These are phyloP conservation scores for Chrysosporium keratinophilum DNA, from an alignment of 2,329 filamentous ascomycete species.

Conservation along the genomic window DNA sequence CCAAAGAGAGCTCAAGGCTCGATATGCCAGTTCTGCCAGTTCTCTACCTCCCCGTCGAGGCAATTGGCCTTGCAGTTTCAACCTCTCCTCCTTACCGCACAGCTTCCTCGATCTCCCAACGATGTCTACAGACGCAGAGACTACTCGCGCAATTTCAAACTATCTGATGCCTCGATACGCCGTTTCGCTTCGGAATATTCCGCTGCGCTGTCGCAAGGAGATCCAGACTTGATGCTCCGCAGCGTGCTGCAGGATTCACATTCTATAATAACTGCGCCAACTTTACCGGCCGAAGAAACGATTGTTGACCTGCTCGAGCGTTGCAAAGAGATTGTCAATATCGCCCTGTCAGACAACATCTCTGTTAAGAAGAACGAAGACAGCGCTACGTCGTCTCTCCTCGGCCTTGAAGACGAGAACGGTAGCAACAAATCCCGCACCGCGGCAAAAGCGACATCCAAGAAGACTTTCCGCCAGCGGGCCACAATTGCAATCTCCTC, in stretches of 20 bases:
- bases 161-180: background rate
- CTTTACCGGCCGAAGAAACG: constrained; percentile 28
- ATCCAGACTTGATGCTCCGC: constrained; percentile 24
- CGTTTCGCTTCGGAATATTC: constrained; percentile 5
- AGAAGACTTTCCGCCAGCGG: constrained; percentile 26
- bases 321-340: constrained; percentile 28
- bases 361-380: constrained; percentile 21
- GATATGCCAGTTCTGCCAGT: constrained; percentile 33
- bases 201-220: background rate
- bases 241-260: constrained; percentile 23
- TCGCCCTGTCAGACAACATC: constrained; percentile 23
- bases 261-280: constrained; percentile 23
- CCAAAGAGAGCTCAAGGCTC: constrained; percentile 22
- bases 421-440: background rate
- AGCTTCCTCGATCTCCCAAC: background rate
- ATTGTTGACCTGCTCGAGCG: constrained; percentile 28
- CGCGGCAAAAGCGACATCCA: constrained; percentile 4
- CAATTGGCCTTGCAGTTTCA: background rate
- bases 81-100: background rate
- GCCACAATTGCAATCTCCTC: constrained; percentile 40
- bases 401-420: constrained; percentile 27
- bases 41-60: constrained; percentile 20
- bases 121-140: background rate
- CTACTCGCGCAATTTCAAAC: background rate
- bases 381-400: constrained; percentile 33